A percentile compares a stretch with the other conserved stretches of the same genome.
These are phyloP conservation scores for Leptodermis oblonga DNA, from an alignment of 257 asterid genomes.

Conservation along the genomic window DNA sequence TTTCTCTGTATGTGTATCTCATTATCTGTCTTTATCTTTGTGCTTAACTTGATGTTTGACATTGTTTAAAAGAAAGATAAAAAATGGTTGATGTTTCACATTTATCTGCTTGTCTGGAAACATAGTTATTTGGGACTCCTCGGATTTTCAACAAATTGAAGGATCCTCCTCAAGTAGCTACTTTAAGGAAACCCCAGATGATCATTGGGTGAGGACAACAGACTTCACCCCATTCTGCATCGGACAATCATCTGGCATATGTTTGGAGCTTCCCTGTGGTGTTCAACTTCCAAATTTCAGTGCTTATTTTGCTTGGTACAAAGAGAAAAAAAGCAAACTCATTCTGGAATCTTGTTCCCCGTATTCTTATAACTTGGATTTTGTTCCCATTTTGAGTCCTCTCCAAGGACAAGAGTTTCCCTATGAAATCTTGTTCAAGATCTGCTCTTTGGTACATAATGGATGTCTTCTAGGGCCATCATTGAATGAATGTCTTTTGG, in stretches of 20 bases:
- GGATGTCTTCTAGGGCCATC: too few species aligned
- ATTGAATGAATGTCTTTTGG: too few species aligned
- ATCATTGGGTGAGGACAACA: constrained; percentile 85
- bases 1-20: neutral
- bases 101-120: neutral
- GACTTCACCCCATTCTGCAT: constrained; percentile 60
- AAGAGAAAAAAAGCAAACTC: constrained; percentile 41
- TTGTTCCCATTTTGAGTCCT: constrained; percentile 61
- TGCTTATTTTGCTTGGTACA: constrained; percentile 47
- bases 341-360: constrained; percentile 36
- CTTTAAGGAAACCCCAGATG: constrained; percentile 48
- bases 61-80: too few species aligned
- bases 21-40: neutral
- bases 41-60: too few species aligned
- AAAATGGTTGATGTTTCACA: neutral
- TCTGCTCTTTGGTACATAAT: constrained; percentile 66
- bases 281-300: constrained; percentile 57
- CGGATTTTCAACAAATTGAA: constrained; percentile 52
- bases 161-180: constrained; percentile 29
- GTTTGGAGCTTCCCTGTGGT: constrained; percentile 54
- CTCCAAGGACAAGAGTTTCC: constrained; percentile 46
- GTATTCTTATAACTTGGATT: constrained; percentile 36
- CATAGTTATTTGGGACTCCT: constrained; percentile 77
- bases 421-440: constrained; percentile 51
- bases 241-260: constrained; percentile 83